Evolutionary conservation across 2,329 filamentous ascomycete species (phyloP), one percentile per base, ranked within the genome.

Genomic region (Didymella lethalis): DNA sequence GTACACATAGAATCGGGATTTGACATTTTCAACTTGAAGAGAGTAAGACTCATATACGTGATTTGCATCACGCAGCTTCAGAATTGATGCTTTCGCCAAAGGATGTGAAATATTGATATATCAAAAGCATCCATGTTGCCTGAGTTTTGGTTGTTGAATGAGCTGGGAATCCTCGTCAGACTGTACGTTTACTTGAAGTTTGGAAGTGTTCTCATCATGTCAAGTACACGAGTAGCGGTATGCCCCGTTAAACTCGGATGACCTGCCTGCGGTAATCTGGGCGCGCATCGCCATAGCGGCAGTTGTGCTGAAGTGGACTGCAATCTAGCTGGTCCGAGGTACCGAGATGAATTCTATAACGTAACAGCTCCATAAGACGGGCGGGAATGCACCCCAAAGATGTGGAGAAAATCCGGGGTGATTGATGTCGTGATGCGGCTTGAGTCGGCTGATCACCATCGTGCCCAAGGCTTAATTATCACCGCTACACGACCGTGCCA

Each of bases 301-400:
- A 52, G 48, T 38, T 50, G 49, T 31, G 45, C 12, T 26, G 31
- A n/a, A 2, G 18, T 32, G 36, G 20, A 34, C 46, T 7, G 12
- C 20, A 14, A 36, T 28, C 4, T 28, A 50, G 28, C 20, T 49
- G 46, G 28, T 34, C 46, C 26, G 41, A 46, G 31, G 7, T 18
- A 32, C 46, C 14, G 10, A 34, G 14, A 45, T 46, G 34, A 41
- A 47, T 59, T 50, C 50, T 59, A 47, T 59, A 47, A 54, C 56
- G 56, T 59, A 59, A 59, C 50, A 51, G 50, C 46, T 59, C 56
- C 56, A 59, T 54, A 59, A 59, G 38, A 50, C 56, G 56, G 50
- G 50, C 46, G 56, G 50, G 32, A 49, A 49, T 54, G 56, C 45
- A 54, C 46, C 50, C 56, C 56, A 54, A 12, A 43, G 41, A 50